These are phyloP conservation scores for Nicotiana obtusifolia DNA, from an alignment of 257 asterid species.

Conservation along the genomic window DNA sequence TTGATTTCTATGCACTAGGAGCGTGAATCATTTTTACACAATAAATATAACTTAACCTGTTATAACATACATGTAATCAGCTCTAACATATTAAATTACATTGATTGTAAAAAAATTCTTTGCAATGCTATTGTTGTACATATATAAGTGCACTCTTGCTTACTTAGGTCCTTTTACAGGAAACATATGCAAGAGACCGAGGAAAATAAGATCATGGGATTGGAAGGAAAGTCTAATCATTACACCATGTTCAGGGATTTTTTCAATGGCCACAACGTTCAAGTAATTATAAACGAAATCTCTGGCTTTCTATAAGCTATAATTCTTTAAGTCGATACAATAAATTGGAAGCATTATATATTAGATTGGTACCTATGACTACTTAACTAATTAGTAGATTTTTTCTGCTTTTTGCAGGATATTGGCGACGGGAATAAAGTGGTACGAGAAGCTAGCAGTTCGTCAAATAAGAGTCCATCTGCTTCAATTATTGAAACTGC, in stretches of 20 bases:
- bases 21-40: too few species aligned
- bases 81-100: too few species aligned
- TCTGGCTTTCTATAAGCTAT: neutral
- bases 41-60: too few species aligned
- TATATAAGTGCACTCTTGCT: too few species aligned
- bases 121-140: too few species aligned
- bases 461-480: neutral
- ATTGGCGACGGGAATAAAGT: neutral
- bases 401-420: neutral
- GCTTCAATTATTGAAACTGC: neutral
- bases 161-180: neutral
- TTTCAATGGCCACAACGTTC: constrained; percentile 10
- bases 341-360: neutral
- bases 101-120: neutral
- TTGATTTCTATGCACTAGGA: too few species aligned
- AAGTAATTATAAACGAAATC: constrained; percentile 2
- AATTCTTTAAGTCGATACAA: neutral
- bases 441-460: neutral
- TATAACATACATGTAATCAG: too few species aligned
- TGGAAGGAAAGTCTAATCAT: constrained; percentile 1
- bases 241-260: constrained; percentile 32
- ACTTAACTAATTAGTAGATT: neutral
- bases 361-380: neutral
- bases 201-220: constrained; percentile 5
- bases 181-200: neutral